Percentiles rank a stretch among this genome's conserved stretches.
These are phyloP conservation scores for Hypoxylon rickii DNA, from an alignment of 495 filamentous ascomycete genomes.

Conservation along the genomic window DNA sequence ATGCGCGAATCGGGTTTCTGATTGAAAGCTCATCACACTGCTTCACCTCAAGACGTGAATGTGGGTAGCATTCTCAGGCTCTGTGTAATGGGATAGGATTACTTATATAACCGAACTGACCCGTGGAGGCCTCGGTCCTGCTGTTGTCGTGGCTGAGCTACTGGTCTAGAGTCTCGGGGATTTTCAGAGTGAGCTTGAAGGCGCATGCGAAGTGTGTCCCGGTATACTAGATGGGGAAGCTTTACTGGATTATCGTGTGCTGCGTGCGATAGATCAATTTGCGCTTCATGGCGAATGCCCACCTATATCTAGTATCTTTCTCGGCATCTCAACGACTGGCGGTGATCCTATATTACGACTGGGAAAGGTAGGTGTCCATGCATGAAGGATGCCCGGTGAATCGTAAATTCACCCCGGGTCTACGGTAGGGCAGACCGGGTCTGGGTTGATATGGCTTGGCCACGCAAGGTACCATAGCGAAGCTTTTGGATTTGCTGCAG, in stretches of 20 bases:
- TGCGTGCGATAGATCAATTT: conserved; percentile 13
- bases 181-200: conserved; percentile 7
- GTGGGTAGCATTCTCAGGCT: background rate
- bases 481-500: conserved; percentile 32
- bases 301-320: too few relatives aligned
- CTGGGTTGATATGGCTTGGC: conserved; percentile 10
- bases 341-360: conserved; percentile 6
- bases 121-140: background rate
- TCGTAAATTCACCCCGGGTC: conserved; percentile 1
- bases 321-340: conserved; percentile 18
- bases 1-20: background rate
- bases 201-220: conserved; percentile 14
- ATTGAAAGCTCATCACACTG: background rate
- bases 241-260: conserved; percentile 1
- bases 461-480: conserved; percentile 26
- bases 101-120: background rate
- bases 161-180: background rate
- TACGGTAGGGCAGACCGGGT: conserved; percentile 11
- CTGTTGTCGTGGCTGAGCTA: background rate
- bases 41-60: background rate
- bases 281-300: conserved; percentile 10
- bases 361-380: background rate
- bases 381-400: conserved; percentile 1
- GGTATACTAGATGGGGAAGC: conserved; percentile 23
- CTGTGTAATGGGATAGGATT: background rate